These are phyloP conservation scores for Paulownia fortunei DNA, from an alignment of 257 asterid species.

Conservation along the genomic window DNA sequence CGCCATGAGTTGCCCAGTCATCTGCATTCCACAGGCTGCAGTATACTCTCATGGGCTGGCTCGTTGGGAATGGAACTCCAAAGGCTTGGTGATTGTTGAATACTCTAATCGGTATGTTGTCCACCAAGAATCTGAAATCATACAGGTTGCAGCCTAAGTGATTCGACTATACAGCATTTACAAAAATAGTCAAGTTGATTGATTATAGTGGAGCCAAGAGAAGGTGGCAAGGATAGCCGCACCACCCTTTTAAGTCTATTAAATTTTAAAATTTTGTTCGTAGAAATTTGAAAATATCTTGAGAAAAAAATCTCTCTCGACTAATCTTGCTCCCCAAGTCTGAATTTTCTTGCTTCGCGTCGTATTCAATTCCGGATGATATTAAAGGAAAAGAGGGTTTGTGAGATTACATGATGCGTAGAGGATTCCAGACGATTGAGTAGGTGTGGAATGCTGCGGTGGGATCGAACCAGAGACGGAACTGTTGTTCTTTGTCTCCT, in stretches of 20 bases:
- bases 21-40: conserved; percentile 56
- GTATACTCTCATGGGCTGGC: conserved; percentile 45
- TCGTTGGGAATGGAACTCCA: conserved; percentile 44
- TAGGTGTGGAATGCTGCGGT: conserved; percentile 39
- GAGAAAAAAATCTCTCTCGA: too few relatives aligned
- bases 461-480: conserved; percentile 47
- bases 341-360: too few relatives aligned
- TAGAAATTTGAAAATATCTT: too few relatives aligned
- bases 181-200: too few relatives aligned
- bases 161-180: too few relatives aligned
- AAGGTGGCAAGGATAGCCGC: too few relatives aligned
- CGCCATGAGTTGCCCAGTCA: conserved; percentile 62
- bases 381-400: background rate
- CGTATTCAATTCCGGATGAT: background rate
- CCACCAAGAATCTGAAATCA: conserved; percentile 50
- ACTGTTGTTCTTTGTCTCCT: conserved; percentile 46
- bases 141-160: too few relatives aligned
- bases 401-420: conserved; percentile 43
- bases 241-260: too few relatives aligned
- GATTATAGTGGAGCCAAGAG: too few relatives aligned
- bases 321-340: too few relatives aligned
- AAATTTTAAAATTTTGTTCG: background rate
- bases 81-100: conserved; percentile 36
- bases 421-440: conserved; percentile 41
- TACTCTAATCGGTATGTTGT: conserved; percentile 48